Base-by-base conservation (phyloP, 768 basidiomycete species). In the Phylloporus scabripes region DNA sequence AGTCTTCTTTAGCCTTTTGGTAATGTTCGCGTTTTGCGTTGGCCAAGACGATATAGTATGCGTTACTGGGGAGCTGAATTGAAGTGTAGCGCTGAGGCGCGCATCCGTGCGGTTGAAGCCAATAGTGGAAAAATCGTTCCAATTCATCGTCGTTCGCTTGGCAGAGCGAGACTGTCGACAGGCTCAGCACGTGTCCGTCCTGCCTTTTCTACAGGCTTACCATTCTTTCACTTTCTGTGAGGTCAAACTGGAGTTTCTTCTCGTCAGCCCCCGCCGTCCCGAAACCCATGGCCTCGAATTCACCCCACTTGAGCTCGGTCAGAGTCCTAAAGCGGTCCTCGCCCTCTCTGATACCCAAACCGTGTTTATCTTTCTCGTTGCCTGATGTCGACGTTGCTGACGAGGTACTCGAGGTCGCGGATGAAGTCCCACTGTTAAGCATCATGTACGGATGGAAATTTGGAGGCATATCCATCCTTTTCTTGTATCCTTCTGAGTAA, bases 281-380 rank as follows among this genome's bases (percentile, higher is more conserved):
- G 53, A 97, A 96, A 0, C 93, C 93, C 68, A 82, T 75, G 33
- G 76, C 70, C 72, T 94, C 91, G 60, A 96, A 97, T 62, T 88
- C 83, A 7, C 91, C 91, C 93, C 93, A 96, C 60, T 84, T 87
- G 53, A 93, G 70, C 50, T 95, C 90, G 0, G 91, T 87, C 55
- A 94, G 62, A 51, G 81, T 90, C 47, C 82, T 76, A 69, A 89
- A 95, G 10, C 83, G 75, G 48, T 85, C 86, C 52, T 85, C 85
- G 11, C 76, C 75, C 34, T 74, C 69, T 36, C 74, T 71, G 9
- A 49, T 60, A 7, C 70, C 72, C 46, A 57, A 57, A 24, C 60
- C 70, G 11, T 42, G 55, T 0, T 70, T 62, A 7, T 70, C 60
- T 15, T 55, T 60, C 39, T 66, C 64, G 17, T 68, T 67, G 31